Conservation (phyloP, 441 rosid species). For the Pelargonium exstipulatum region DNA sequence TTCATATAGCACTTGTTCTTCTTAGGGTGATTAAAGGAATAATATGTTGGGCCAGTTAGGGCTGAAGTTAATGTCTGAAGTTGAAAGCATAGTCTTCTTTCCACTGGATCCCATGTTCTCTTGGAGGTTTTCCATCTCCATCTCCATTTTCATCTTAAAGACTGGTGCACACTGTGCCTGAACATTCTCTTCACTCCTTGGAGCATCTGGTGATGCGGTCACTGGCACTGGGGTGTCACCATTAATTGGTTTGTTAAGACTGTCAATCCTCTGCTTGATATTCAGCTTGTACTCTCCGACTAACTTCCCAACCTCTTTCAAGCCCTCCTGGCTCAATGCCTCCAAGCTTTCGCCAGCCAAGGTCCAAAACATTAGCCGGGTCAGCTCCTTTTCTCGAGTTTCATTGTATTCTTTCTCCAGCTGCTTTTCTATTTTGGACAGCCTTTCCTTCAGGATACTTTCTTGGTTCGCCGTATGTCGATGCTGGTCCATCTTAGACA, state of each 20-base stretch:
- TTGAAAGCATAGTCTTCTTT: slow-evolving; percentile 1
- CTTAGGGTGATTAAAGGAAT: not conserved
- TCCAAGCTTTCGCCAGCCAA: slow-evolving; percentile 6
- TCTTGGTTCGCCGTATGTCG: not conserved
- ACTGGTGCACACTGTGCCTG: not conserved
- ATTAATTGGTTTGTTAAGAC: not conserved
- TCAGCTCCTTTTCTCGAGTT: slow-evolving; percentile 7
- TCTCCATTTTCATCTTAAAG: not conserved
- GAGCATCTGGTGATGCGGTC: not conserved
- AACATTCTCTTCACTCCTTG: slow-evolving; percentile 1
- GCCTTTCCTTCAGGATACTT: not conserved
- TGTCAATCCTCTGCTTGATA: slow-evolving; percentile 4
- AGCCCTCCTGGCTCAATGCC: not conserved
- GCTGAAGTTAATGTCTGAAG: slow-evolving; percentile 1
- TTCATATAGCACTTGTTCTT: not conserved
- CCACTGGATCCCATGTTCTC: not conserved
- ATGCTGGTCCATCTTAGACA: not conserved
- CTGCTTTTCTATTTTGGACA: slow-evolving; percentile 3
- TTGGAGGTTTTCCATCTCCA: not conserved
- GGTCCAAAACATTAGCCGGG: slow-evolving; percentile 4
- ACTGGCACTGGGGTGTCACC: slow-evolving; percentile 2
- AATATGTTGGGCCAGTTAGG: not conserved
- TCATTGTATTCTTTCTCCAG: not conserved
- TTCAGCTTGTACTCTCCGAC: not conserved
- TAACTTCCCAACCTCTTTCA: not conserved